These are phyloP conservation scores for Sporothrix brasiliensis DNA, from an alignment of 2,329 filamentous ascomycete species.

Conservation along the genomic window DNA sequence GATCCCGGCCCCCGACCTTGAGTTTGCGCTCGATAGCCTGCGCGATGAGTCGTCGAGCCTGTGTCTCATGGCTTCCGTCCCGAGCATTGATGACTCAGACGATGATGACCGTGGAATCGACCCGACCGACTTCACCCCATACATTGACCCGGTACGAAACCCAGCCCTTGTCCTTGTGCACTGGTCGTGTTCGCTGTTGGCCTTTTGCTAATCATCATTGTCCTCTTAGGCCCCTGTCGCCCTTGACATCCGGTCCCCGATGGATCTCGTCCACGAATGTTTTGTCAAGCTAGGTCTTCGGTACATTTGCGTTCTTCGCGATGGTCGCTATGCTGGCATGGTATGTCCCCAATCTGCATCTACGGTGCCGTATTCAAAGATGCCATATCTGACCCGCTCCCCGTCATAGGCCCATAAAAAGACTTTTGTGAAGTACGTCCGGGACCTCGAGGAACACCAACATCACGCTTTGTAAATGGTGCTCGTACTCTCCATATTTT, in stretches of 20 bases:
- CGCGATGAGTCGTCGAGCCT: slow-evolving; percentile 71
- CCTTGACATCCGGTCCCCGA: slow-evolving; percentile 83
- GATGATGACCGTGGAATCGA: slow-evolving; percentile 55
- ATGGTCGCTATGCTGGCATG: slow-evolving; percentile 86
- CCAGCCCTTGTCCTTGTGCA: neutral
- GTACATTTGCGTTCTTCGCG: slow-evolving; percentile 84
- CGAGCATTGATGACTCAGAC: slow-evolving; percentile 65
- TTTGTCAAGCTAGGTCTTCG: slow-evolving; percentile 92
- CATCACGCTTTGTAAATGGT: slow-evolving; percentile 6
- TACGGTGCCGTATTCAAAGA: neutral
- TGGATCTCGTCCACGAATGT: slow-evolving; percentile 95
- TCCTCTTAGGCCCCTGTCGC: slow-evolving; percentile 71
- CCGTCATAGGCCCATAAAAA: slow-evolving; percentile 82
- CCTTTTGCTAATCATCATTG: neutral
- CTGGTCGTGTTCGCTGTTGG: neutral
- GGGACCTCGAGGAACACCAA: slow-evolving; percentile 67
- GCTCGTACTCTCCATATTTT: neutral
- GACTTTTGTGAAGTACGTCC: slow-evolving; percentile 91
- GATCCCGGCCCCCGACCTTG: slow-evolving; percentile 90
- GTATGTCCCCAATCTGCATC: slow-evolving; percentile 54
- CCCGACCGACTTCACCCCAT: slow-evolving; percentile 84
- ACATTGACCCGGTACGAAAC: slow-evolving; percentile 76
- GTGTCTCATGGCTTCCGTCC: slow-evolving; percentile 78
- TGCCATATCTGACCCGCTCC: slow-evolving; percentile 10
- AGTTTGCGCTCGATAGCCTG: slow-evolving; percentile 86